Evolutionary conservation across 495 filamentous ascomycete species (phyloP).

Genomic region (Talaromyces thailandensis): DNA sequence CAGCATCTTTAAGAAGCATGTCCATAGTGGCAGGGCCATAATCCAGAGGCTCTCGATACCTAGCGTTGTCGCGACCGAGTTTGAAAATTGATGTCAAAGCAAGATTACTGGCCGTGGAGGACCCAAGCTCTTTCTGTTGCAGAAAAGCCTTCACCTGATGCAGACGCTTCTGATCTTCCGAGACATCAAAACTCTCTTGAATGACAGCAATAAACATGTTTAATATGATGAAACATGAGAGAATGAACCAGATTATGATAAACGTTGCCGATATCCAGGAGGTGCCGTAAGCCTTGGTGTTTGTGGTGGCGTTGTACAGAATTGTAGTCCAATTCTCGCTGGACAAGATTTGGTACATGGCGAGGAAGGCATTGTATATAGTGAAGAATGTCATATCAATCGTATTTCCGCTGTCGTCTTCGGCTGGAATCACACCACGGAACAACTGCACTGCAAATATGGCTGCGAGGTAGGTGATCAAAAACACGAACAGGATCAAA

Average conservation of each 20-base stretch:
- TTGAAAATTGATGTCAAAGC: conserved; percentile 84
- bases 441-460: conserved; percentile 94
- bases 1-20: conserved; percentile 91
- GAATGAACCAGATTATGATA: conserved; percentile 89
- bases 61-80: conserved; percentile 53
- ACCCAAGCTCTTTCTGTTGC: conserved; percentile 78
- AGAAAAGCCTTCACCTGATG: conserved; percentile 93
- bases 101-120: conserved; percentile 57
- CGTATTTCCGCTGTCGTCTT: conserved; percentile 44
- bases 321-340: conserved; percentile 93
- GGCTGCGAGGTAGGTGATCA: conserved; percentile 87
- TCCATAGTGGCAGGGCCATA: conserved; percentile 83
- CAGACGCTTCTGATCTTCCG: conserved; percentile 94
- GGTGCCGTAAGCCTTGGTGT: conserved; percentile 50
- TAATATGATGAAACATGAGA: conserved; percentile 90
- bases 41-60: conserved; percentile 73
- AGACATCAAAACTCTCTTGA: conserved; percentile 99
- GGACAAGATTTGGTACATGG: conserved; percentile 98
- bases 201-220: conserved; percentile 99
- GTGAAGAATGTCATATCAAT: conserved; percentile 71
- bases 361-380: conserved; percentile 91
- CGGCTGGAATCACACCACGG: conserved; percentile 65
- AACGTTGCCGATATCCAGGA: conserved; percentile 95
- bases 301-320: conserved; percentile 71
- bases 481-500: conserved; percentile 89